Evolutionary conservation across 2,329 filamentous ascomycete species (phyloP), one percentile per base, ranked within the genome.

Genomic region (Pyricularia pennisetigena): DNA sequence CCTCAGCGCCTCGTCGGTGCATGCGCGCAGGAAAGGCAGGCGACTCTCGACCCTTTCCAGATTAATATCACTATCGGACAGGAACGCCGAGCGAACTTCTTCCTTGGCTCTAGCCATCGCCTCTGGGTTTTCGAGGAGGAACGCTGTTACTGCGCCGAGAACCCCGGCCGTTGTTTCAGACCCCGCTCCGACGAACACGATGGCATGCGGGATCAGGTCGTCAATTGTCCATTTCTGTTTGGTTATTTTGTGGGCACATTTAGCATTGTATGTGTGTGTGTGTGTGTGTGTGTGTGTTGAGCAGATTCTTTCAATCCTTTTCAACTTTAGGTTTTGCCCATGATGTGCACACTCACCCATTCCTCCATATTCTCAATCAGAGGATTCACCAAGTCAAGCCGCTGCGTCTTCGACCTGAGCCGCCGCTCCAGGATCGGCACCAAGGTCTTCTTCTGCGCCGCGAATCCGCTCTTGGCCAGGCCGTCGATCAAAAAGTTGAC

Each of bases 111-210:
- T 73, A 0, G 71, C 30, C 1, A 76, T 70, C 0, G 70, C 71
- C 3, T 65, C 35, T 1, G 74, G 74, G 67, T 75, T 72, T 23
- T 69, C 71, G 29, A 68, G 66, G 30, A 77, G 72, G 24, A 75
- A 89, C 78, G 88, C 89, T 10, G 89, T 72, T 0, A 85, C 86
- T 1, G 85, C 84, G 3, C 86, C 84, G 82, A 88, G 80, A 76
- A 88, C 87, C 0, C 88, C 91, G 0, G 88, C 90, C 0, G 89
- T 91, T 0, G 82, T 84, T 70, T 84, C 82, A 49, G 79, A 81
- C n/a, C 81, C 81, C 1, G 79, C 81, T 35, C 80, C n/a, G 2
- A 69, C 30, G 59, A 70, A 8, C 1, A 65, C 12, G 23, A 68
- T 67, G 16, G 23, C 57, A 8, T 61, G 57, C n/a, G 57, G 57